These are phyloP conservation scores for Penicillium angulare DNA, from an alignment of 495 filamentous ascomycete genomes.

Conservation along the genomic window DNA sequence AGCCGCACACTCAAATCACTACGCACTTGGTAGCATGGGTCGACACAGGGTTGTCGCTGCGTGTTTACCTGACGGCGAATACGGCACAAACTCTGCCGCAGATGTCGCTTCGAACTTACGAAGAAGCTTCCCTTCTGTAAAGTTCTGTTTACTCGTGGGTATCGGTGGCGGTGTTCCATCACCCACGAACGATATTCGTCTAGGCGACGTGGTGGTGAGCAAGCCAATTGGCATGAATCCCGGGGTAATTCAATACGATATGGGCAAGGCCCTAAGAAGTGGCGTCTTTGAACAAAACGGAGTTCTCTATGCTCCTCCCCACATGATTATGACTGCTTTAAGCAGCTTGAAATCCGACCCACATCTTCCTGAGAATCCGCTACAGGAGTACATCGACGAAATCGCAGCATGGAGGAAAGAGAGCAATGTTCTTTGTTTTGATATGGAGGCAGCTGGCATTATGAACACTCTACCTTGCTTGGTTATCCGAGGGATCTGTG, in stretches of 20 bases:
- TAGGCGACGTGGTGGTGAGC: conserved; percentile 20
- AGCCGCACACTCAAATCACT: conserved; percentile 25
- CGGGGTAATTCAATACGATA: conserved; percentile 20
- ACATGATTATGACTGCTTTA: conserved; percentile 19
- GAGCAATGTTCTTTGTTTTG: conserved; percentile 21
- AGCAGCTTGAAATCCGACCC: conserved; percentile 1
- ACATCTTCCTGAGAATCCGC: conserved; percentile 7
- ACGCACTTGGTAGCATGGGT: conserved; percentile 36
- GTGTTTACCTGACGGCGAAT: conserved; percentile 18
- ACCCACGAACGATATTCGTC: conserved; percentile 25
- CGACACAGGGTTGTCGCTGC: conserved; percentile 29
- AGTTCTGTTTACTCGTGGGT: conserved; percentile 22
- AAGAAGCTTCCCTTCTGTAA: neutral
- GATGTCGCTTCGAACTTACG: conserved; percentile 30
- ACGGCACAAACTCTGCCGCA: conserved; percentile 19
- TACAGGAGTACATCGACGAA: conserved; percentile 8
- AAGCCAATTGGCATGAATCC: neutral
- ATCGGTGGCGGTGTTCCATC: conserved; percentile 23
- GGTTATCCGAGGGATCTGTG: conserved; percentile 33
- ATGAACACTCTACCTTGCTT: conserved; percentile 29
- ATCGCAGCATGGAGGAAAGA: conserved; percentile 16
- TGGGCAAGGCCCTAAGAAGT: conserved; percentile 9
- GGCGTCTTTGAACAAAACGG: neutral
- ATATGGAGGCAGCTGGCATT: conserved; percentile 42
- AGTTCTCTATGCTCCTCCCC: conserved; percentile 20